phyloP scores from a whole-genome alignment of 495 filamentous ascomycete species.

The Wilcoxina mikolae region DNA sequence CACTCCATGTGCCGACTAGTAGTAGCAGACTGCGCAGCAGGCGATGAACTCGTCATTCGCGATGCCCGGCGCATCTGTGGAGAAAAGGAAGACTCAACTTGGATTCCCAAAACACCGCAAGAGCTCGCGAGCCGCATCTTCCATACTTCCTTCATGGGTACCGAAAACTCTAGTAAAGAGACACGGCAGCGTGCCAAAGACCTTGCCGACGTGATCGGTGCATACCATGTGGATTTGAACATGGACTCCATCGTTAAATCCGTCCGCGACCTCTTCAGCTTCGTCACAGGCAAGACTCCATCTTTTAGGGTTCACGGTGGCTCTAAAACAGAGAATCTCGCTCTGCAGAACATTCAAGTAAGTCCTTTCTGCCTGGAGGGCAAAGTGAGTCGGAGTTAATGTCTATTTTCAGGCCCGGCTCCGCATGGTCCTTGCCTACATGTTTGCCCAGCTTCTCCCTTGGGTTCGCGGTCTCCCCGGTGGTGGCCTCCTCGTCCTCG shows the following conservation, averaged over 20 bases:
- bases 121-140: slow-evolving; percentile 53
- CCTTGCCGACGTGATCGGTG: slow-evolving; percentile 53
- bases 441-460: slow-evolving; percentile 54
- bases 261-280: slow-evolving; percentile 39
- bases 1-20: slow-evolving; percentile 68
- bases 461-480: slow-evolving; percentile 39
- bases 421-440: slow-evolving; percentile 70
- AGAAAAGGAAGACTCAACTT: slow-evolving; percentile 36
- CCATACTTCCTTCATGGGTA: slow-evolving; percentile 72
- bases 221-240: slow-evolving; percentile 59
- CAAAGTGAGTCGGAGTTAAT: slow-evolving; percentile 12
- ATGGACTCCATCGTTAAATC: slow-evolving; percentile 54
- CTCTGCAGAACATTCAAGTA: slow-evolving; percentile 64
- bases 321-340: slow-evolving; percentile 44
- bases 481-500: slow-evolving; percentile 50
- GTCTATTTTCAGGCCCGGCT: slow-evolving; percentile 38
- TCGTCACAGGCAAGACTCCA: slow-evolving; percentile 42
- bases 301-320: slow-evolving; percentile 60
- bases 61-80: slow-evolving; percentile 51
- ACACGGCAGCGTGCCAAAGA: slow-evolving; percentile 57
- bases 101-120: slow-evolving; percentile 44
- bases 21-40: slow-evolving; percentile 45
- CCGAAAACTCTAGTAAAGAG: slow-evolving; percentile 51
- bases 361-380: background rate
- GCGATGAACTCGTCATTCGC: slow-evolving; percentile 45